Evolutionary conservation across 1,284 basidiomycete species (phyloP).

Genomic region (Wolfiporia cocos): DNA sequence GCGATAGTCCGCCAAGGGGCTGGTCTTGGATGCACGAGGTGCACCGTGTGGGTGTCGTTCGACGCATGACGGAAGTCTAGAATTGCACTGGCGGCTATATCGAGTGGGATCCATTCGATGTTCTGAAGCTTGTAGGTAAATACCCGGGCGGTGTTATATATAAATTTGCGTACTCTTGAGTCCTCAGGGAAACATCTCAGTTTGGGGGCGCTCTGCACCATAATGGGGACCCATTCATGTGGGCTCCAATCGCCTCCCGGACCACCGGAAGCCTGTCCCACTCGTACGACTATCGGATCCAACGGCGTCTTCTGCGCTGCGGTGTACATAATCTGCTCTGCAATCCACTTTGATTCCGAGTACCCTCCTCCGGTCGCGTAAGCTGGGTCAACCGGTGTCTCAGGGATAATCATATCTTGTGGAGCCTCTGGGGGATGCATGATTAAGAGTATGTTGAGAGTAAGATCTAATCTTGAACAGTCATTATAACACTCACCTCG

Average conservation of each 20-base stretch:
- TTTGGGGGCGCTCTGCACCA: constrained; percentile 30
- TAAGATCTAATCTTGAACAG: too few relatives aligned
- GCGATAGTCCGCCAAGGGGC: constrained; percentile 15
- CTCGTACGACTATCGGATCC: constrained; percentile 27
- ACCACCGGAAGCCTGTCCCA: constrained; percentile 36
- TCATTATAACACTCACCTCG: constrained; percentile 8
- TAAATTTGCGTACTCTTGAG: constrained; percentile 17
- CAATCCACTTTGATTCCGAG: constrained; percentile 34
- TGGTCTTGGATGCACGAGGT: constrained; percentile 24
- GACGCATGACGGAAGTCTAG: constrained; percentile 18
- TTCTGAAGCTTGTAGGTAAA: constrained; percentile 8
- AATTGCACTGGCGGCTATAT: constrained; percentile 17
- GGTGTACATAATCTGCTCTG: constrained; percentile 24
- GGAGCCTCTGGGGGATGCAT: constrained; percentile 3
- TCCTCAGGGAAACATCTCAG: constrained; percentile 23
- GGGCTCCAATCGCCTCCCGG: constrained; percentile 35
- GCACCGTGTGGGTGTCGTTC: constrained; percentile 14
- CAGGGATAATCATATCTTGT: not conserved
- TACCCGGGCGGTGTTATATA: constrained; percentile 8
- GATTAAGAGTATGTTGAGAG: too few relatives aligned
- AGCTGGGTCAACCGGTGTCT: not conserved
- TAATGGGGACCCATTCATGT: constrained; percentile 37
- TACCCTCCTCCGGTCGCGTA: constrained; percentile 30
- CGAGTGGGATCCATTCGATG: constrained; percentile 21
- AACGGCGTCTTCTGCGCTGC: constrained; percentile 17